These are phyloP conservation scores for Colletotrichum liriopes DNA, from an alignment of 2,329 filamentous ascomycete species.

Conservation along the genomic window DNA sequence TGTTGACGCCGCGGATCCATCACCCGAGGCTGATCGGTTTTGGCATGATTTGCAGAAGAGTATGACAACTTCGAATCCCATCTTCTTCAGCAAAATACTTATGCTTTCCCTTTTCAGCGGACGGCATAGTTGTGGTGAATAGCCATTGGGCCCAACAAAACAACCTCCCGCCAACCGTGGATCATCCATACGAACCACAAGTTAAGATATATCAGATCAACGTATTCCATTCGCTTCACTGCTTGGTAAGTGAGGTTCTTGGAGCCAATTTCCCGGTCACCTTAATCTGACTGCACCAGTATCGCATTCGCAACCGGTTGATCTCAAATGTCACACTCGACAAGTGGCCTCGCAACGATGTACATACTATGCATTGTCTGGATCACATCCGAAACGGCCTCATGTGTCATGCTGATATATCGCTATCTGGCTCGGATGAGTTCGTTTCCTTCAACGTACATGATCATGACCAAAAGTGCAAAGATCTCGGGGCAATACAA, in stretches of 20 bases:
- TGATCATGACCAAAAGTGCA: neutral
- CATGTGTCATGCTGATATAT: slow-evolving; percentile 21
- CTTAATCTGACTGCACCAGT: neutral
- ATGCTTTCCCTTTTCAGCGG: neutral
- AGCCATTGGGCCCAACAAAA: neutral
- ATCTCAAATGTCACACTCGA: slow-evolving; percentile 17
- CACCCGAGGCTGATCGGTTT: neutral
- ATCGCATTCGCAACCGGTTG: slow-evolving; percentile 18
- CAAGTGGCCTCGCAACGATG: slow-evolving; percentile 22
- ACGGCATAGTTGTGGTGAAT: slow-evolving; percentile 5
- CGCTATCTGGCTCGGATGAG: slow-evolving; percentile 6
- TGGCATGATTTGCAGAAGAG: neutral
- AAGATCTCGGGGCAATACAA: slow-evolving; percentile 4
- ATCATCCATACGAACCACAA: slow-evolving; percentile 1
- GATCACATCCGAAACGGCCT: slow-evolving; percentile 18
- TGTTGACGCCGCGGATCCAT: too few relatives aligned
- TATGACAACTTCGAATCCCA: too few relatives aligned
- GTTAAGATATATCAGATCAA: slow-evolving; percentile 10
- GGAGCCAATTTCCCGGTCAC: fast-evolving
- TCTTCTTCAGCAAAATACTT: neutral
- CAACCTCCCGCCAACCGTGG: neutral
- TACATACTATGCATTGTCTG: slow-evolving; percentile 26
- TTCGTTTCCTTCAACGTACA: slow-evolving; percentile 11
- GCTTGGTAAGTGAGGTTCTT: neutral
- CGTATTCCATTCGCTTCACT: slow-evolving; percentile 26